phyloP scores from a whole-genome alignment of 2,329 filamentous ascomycete genomes.

The Diaporthe australafricana region DNA sequence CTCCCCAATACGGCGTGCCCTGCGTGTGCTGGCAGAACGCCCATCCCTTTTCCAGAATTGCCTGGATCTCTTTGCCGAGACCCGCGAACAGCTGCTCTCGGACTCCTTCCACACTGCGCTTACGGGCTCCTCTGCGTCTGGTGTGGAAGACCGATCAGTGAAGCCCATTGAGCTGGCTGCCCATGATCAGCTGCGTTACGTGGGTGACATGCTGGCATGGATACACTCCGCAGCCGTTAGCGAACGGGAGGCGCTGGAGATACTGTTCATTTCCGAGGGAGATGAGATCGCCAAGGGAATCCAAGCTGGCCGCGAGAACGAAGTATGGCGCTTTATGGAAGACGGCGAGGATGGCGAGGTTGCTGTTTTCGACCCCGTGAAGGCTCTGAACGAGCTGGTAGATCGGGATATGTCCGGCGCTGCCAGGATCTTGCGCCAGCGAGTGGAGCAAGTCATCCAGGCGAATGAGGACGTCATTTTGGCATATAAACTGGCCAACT shows the following conservation, averaged over 20 bases:
- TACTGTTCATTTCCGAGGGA: slow-evolving; percentile 90
- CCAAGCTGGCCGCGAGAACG: slow-evolving; percentile 81
- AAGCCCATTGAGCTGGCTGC: slow-evolving; percentile 96
- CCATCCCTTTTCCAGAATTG: slow-evolving; percentile 94
- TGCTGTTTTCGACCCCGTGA: slow-evolving; percentile 79
- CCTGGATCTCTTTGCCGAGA: slow-evolving; percentile 91
- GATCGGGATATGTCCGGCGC: slow-evolving; percentile 87
- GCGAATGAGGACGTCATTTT: slow-evolving; percentile 90
- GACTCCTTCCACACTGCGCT: slow-evolving; percentile 91
- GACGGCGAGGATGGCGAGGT: slow-evolving; percentile 65
- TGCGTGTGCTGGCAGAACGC: slow-evolving; percentile 88
- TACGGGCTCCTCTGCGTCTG: slow-evolving; percentile 75
- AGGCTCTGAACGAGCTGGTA: slow-evolving; percentile 86
- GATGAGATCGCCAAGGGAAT: slow-evolving; percentile 89
- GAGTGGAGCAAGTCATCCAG: slow-evolving; percentile 91
- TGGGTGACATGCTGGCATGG: slow-evolving; percentile 98
- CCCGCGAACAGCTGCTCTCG: slow-evolving; percentile 85
- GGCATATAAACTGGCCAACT: slow-evolving; percentile 89
- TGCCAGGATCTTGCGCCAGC: slow-evolving; percentile 84
- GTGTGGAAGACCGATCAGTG: slow-evolving; percentile 68
- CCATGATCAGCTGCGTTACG: slow-evolving; percentile 90
- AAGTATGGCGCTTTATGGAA: slow-evolving; percentile 80
- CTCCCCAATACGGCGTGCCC: slow-evolving; percentile 82
- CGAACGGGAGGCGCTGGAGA: slow-evolving; percentile 90
- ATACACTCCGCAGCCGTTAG: slow-evolving; percentile 93